A percentile compares a stretch with the other conserved stretches of the same genome.
phyloP scores from a whole-genome alignment of 1,139 yeast genomes.

The Candida tropicalis region DNA sequence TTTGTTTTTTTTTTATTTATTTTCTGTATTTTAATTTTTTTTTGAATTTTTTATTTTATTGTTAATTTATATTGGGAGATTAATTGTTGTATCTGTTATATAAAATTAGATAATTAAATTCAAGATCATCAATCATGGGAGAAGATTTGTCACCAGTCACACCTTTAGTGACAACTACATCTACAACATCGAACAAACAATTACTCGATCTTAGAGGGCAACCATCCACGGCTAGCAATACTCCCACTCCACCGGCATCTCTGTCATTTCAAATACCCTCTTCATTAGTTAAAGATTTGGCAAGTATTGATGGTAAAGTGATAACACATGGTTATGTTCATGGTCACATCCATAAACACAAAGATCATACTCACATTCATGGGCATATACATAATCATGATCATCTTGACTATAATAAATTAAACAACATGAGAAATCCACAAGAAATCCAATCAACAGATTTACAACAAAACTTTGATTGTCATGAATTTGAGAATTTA shows the following conservation, averaged over 20 bases:
- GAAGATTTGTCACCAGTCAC: neutral
- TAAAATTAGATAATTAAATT: no score
- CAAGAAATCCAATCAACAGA: neutral
- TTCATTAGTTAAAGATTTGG: conserved; percentile 2
- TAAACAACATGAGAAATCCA: neutral
- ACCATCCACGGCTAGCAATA: neutral
- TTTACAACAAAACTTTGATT: conserved; percentile 13
- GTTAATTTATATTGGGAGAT: no score
- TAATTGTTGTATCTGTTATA: no score
- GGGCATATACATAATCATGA: conserved; percentile 66
- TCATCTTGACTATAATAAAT: conserved; percentile 22
- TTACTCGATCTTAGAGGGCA: neutral
- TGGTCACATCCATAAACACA: conserved; percentile 69
- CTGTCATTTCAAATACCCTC: neutral
- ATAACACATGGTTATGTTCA: conserved; percentile 59
- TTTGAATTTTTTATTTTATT: no score
- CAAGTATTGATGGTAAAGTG: conserved; percentile 9
- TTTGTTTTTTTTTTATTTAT: no score
- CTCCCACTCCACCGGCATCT: neutral
- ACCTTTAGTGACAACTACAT: neutral
- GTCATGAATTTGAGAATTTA: conserved; percentile 35
- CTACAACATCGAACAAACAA: neutral
- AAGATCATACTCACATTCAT: conserved; percentile 66
- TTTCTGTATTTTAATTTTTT: no score
- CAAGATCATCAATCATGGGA: no score